Conservation (phyloP, 2,329 filamentous ascomycete species). For the Gnomoniopsis sp. region DNA sequence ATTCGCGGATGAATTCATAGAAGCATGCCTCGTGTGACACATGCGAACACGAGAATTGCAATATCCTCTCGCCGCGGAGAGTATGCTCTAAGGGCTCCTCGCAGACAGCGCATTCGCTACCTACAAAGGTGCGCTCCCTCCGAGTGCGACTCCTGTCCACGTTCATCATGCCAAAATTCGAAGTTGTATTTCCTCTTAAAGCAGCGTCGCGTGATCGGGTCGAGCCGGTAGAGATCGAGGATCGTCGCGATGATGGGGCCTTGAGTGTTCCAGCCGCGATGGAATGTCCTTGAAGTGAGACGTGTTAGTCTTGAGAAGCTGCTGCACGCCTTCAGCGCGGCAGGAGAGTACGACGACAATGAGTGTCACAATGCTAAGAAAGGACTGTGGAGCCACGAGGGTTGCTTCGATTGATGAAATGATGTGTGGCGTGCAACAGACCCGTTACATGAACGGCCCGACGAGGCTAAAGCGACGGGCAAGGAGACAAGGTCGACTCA, state of each 20-base stretch:
- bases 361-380: not conserved
- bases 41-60: constrained; percentile 96
- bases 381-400: not conserved
- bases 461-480: not conserved
- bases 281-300: constrained; percentile 31
- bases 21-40: constrained; percentile 98
- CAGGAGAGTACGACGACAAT: not conserved
- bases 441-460: not conserved
- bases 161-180: constrained; percentile 63
- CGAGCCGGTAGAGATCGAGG: constrained; percentile 34
- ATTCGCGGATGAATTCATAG: constrained; percentile 95
- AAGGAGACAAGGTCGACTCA: constrained; percentile 23
- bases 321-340: constrained; percentile 1
- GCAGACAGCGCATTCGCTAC: constrained; percentile 91
- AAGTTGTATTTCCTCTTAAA: constrained; percentile 35
- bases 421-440: not conserved
- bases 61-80: constrained; percentile 84
- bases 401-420: not conserved
- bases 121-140: constrained; percentile 91
- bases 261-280: constrained; percentile 34
- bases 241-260: constrained; percentile 35
- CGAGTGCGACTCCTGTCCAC: constrained; percentile 75
- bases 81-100: constrained; percentile 97
- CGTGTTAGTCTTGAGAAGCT: constrained; percentile 23
- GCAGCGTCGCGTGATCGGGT: constrained; percentile 33